Evolutionary conservation across 2,329 filamentous ascomycete species (phyloP).

Genomic region (Paraphoma chrysanthemicola): DNA sequence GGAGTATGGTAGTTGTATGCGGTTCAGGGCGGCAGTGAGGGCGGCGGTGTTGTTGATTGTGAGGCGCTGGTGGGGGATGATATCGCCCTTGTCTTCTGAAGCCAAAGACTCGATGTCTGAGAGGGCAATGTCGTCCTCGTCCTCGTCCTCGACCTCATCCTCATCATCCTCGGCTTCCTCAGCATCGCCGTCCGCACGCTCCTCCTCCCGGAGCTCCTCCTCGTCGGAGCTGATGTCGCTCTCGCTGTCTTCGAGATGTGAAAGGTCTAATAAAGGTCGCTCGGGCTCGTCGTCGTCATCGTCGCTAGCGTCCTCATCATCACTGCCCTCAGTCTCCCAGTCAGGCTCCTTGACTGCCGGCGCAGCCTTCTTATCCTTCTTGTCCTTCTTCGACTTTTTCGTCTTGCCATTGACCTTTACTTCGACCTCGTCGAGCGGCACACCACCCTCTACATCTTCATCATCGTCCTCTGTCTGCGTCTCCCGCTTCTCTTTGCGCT

Average conservation of each 20-base stretch:
- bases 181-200: constrained; percentile 45
- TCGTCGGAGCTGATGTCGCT: constrained; percentile 49
- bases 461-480: constrained; percentile 19
- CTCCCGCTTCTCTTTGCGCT: constrained; percentile 51
- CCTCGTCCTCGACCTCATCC: constrained; percentile 44
- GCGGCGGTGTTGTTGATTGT: constrained; percentile 97
- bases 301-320: constrained; percentile 49
- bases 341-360: constrained; percentile 33
- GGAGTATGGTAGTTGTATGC: constrained; percentile 74
- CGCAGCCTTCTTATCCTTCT: constrained; percentile 39
- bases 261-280: constrained; percentile 31
- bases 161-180: constrained; percentile 41
- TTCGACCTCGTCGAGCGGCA: constrained; percentile 36
- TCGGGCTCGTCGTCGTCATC: constrained; percentile 40
- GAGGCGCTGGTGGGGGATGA: constrained; percentile 87
- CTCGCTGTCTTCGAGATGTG: constrained; percentile 49
- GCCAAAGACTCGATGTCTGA: constrained; percentile 83
- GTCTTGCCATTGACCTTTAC: constrained; percentile 38
- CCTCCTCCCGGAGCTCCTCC: constrained; percentile 34
- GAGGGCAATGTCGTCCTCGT: constrained; percentile 87
- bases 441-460: constrained; percentile 36
- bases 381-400: constrained; percentile 44
- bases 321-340: constrained; percentile 42
- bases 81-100: constrained; percentile 83
- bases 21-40: constrained; percentile 78